phyloP scores from a whole-genome alignment of 805 yeast species.

The Candida hispaniensis region DNA sequence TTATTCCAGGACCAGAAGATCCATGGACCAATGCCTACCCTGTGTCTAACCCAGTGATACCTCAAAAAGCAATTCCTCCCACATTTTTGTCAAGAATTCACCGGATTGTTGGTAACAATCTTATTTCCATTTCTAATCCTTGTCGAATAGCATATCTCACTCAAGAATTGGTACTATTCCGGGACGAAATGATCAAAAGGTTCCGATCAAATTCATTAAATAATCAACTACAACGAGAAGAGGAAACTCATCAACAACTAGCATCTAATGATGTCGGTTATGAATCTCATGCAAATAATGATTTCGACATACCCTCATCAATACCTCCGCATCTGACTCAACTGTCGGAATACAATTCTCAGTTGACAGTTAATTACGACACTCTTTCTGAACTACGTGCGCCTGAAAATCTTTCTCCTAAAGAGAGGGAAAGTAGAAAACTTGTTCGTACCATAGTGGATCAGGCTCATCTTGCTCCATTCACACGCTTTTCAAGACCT shows the following conservation, averaged over 20 bases:
- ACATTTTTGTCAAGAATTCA: constrained; percentile 40
- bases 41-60: constrained; percentile 28
- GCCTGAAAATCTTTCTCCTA: constrained; percentile 19
- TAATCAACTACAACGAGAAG: too few relatives aligned
- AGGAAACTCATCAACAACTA: too few relatives aligned
- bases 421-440: constrained; percentile 32
- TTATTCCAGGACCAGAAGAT: constrained; percentile 85
- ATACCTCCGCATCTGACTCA: too few relatives aligned
- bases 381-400: too few relatives aligned
- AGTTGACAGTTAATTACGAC: too few relatives aligned
- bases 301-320: too few relatives aligned
- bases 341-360: too few relatives aligned
- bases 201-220: too few relatives aligned
- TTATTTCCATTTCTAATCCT: constrained; percentile 67
- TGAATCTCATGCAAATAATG: too few relatives aligned
- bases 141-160: constrained; percentile 64
- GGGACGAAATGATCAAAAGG: constrained; percentile 64
- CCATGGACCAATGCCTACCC: constrained; percentile 66
- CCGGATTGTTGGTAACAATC: constrained; percentile 40
- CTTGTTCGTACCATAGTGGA: constrained; percentile 71
- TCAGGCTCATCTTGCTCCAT: constrained; percentile 84
- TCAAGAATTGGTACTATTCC: constrained; percentile 65
- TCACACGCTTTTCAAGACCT: constrained; percentile 48
- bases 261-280: too few relatives aligned
- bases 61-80: constrained; percentile 65